Base-by-base conservation (phyloP, 2,329 filamentous ascomycete species). In the Rhexocercosporidium sp. region DNA sequence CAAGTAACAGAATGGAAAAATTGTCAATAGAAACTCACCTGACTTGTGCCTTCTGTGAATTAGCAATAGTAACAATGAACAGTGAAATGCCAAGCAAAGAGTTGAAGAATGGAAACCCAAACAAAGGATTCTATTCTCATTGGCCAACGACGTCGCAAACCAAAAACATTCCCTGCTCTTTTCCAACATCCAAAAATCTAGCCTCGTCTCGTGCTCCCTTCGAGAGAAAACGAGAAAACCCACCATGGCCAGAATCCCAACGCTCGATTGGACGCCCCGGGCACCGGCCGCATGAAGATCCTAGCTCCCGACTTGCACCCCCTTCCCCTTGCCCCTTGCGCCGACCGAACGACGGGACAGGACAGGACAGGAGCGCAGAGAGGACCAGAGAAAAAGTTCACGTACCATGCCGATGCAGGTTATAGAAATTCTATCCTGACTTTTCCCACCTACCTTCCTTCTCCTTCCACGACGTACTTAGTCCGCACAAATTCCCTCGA, bases 1-100 rank as follows among this genome's bases (percentile, higher is more conserved):
- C 31, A 39, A 57, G 53, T 57, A 57, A 39, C 53, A 57, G n/a
- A 57, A 57, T 57, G 53, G 20, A n/a, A 57, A 54, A 57, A 14
- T 25, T 39, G 31, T 25, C 31, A 22, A 57, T 57, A 25, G 8
- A 57, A 1, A 22, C 29, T 53, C 25, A n/a, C n/a, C n/a, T n/a
- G n/a, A n/a, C n/a, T n/a, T n/a, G n/a, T n/a, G n/a, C n/a, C n/a
- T n/a, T n/a, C n/a, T n/a, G n/a, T n/a, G n/a, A n/a, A n/a, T n/a
- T n/a, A n/a, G n/a, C n/a, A n/a, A n/a, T n/a, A n/a, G n/a, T n/a
- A n/a, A n/a, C n/a, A n/a, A n/a, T n/a, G n/a, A n/a, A n/a, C n/a
- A n/a, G n/a, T n/a, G n/a, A n/a, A n/a, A n/a, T n/a, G n/a, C n/a
- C n/a, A n/a, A n/a, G n/a, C n/a, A n/a, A n/a, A n/a, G n/a, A n/a